Evolutionary conservation across 2,329 filamentous ascomycete species (phyloP), one percentile per base, ranked within the genome.

Genomic region (Colletotrichum musicola): DNA sequence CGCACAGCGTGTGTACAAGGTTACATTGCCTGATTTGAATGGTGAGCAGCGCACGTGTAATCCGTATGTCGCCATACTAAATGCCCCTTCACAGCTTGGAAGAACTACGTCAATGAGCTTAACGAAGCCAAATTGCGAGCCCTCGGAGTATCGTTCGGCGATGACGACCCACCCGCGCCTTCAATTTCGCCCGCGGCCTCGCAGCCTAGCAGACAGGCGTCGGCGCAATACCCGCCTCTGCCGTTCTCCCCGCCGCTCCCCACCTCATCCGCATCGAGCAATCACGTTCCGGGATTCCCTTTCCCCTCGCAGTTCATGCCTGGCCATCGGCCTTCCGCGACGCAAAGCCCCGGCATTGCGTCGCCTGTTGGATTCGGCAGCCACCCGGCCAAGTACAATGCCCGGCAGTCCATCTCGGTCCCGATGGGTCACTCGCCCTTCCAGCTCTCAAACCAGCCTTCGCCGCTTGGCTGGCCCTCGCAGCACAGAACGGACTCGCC

Each of bases 101-200:
- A 93, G 75, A 85, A 89, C 27, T 97, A 98, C 78, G 92, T 95
- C 67, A 88, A 92, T 62, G 91, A 92, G 72, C 83, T 98, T 42
- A 90, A 93, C 73, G 96, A 99, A 81, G 94, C 95, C 69, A 99
- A 98, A 81, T 85, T 99, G 60, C 90, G 94, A 70, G 95, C 95
- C 58, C 86, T 99, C 63, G 96, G 96, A 72, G 96, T 98, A 13
- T 94, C 90, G 18, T 86, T 93, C 69, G 93, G 90, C 42, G 90
- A 92, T 56, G 91, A 94, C 6, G 93, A 96, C 59, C 88, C 90
- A 12, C 81, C 87, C 69, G 82, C 87, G 4, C 81, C 85, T 49
- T 89, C 89, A 4, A 85, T 91, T 72, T 95, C 94, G 14, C 90
- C 91, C 10, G 88, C 83, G n/a, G 84, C 84, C 4, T 85, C 87